Evolutionary conservation across 1,139 yeast species (phyloP).

Genomic region (Sugiyamaella japonica): DNA sequence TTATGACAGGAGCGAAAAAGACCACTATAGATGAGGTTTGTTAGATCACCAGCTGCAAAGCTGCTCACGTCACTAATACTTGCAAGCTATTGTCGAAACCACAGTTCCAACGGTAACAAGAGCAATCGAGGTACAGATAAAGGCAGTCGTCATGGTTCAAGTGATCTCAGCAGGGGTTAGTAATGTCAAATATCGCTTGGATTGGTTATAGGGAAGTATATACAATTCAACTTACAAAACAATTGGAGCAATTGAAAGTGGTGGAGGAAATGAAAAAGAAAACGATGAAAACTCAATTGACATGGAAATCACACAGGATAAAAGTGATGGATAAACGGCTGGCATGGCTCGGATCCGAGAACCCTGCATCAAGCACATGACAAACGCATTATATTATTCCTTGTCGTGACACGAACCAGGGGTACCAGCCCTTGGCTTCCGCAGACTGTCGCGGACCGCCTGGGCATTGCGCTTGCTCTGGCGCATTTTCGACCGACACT

Average conservation of each 20-base stretch:
- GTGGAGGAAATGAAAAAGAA: no score
- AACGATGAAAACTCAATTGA: no score
- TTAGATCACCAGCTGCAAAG: background rate
- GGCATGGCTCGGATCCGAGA: no score
- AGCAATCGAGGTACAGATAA: slow-evolving; percentile 16
- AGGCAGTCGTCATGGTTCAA: slow-evolving; percentile 13
- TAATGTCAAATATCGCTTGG: background rate
- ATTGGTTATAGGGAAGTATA: no score
- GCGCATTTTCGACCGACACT: slow-evolving; percentile 73
- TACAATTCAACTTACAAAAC: no score
- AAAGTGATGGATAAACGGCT: background rate
- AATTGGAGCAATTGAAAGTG: no score
- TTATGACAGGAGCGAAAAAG: slow-evolving; percentile 27
- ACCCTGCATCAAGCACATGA: background rate
- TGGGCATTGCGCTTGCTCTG: slow-evolving; percentile 60
- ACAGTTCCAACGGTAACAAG: slow-evolving; percentile 21
- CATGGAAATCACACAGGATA: background rate
- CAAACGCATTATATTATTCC: background rate
- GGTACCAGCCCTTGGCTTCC: slow-evolving; percentile 3
- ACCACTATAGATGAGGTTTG: slow-evolving; percentile 14
- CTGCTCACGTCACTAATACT: slow-evolving; percentile 4
- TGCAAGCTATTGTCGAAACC: slow-evolving; percentile 20
- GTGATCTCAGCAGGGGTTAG: background rate
- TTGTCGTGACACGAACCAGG: background rate
- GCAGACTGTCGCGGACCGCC: slow-evolving; percentile 11